These are phyloP conservation scores for Tetracladium marchalianum DNA, from an alignment of 495 filamentous ascomycete genomes.

Conservation along the genomic window DNA sequence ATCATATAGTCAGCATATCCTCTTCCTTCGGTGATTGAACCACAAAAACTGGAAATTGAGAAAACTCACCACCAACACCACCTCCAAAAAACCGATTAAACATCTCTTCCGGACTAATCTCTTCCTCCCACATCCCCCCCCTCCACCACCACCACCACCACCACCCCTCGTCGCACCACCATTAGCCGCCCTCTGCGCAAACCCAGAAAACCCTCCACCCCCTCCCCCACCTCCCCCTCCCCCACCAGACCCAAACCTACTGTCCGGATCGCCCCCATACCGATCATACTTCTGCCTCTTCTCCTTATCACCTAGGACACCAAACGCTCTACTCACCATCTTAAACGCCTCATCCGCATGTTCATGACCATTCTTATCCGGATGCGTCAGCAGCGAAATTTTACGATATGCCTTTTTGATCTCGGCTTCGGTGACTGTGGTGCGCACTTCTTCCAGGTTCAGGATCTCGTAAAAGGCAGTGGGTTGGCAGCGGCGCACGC, in stretches of 20 bases:
- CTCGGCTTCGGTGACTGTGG: constrained; percentile 61
- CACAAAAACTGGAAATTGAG: constrained; percentile 46
- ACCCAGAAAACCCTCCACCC: constrained; percentile 61
- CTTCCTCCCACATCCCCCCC: constrained; percentile 65
- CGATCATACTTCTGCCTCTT: constrained; percentile 82
- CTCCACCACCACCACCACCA: constrained; percentile 39
- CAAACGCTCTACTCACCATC: constrained; percentile 89
- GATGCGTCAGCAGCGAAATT: constrained; percentile 78
- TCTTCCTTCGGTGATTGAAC: background rate
- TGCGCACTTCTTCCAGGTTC: constrained; percentile 47
- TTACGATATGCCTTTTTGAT: constrained; percentile 96
- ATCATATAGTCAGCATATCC: constrained; percentile 16
- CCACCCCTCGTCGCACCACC: constrained; percentile 23
- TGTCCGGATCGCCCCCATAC: constrained; percentile 87
- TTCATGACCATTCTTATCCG: constrained; percentile 97
- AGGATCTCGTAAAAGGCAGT: constrained; percentile 92
- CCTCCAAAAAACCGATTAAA: constrained; percentile 92
- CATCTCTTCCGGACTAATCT: constrained; percentile 93
- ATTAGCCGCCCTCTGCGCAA: constrained; percentile 40
- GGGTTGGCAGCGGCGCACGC: constrained; percentile 71
- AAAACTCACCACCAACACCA: constrained; percentile 50
- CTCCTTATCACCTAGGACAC: constrained; percentile 84
- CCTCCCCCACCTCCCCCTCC: constrained; percentile 36
- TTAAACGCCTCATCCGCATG: constrained; percentile 97
- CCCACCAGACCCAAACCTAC: constrained; percentile 57